Evolutionary conservation across 2,329 filamentous ascomycete species (phyloP).

Genomic region (Penicillium aurantiogriseum): DNA sequence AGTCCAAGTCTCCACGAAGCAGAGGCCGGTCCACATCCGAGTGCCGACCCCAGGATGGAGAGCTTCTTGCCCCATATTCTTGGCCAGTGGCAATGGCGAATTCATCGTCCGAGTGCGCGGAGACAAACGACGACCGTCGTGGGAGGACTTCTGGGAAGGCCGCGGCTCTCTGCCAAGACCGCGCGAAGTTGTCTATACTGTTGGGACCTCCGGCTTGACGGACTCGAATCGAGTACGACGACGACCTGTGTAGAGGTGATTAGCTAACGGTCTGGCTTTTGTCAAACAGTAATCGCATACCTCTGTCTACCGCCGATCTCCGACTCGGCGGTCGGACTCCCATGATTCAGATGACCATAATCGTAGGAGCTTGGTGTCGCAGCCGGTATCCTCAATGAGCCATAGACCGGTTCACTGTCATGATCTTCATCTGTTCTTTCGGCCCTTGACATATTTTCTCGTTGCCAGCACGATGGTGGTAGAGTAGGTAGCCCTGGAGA

Average conservation of each 20-base stretch:
- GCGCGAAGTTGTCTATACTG: conserved; percentile 88
- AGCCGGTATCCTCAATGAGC: conserved; percentile 12
- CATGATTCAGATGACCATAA: conserved; percentile 10
- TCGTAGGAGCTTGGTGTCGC: conserved; percentile 17
- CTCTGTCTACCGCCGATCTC: conserved; percentile 18
- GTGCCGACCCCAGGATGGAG: conserved; percentile 23
- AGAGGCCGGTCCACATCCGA: conserved; percentile 30
- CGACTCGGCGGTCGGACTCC: conserved; percentile 14
- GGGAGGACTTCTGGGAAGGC: conserved; percentile 85
- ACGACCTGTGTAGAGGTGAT: conserved; percentile 24
- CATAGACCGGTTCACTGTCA: conserved; percentile 6
- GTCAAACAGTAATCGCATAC: neutral
- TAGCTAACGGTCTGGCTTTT: neutral
- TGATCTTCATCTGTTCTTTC: conserved; percentile 6
- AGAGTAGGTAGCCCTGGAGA: neutral
- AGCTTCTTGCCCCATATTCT: conserved; percentile 21
- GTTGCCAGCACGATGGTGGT: neutral
- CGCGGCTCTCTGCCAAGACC: conserved; percentile 88
- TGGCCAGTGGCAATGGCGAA: conserved; percentile 22
- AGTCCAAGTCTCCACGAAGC: conserved; percentile 33
- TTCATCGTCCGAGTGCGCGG: conserved; percentile 54
- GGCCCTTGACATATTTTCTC: conserved; percentile 1
- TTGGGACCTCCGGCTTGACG: conserved; percentile 82
- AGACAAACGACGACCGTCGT: conserved; percentile 70
- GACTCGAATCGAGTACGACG: conserved; percentile 49